Percentiles rank a stretch among this genome's conserved stretches.
These are phyloP conservation scores for sunflower (Helianthus annuus) DNA, from an alignment of 129 eudicot species.

Conservation along the genomic window DNA sequence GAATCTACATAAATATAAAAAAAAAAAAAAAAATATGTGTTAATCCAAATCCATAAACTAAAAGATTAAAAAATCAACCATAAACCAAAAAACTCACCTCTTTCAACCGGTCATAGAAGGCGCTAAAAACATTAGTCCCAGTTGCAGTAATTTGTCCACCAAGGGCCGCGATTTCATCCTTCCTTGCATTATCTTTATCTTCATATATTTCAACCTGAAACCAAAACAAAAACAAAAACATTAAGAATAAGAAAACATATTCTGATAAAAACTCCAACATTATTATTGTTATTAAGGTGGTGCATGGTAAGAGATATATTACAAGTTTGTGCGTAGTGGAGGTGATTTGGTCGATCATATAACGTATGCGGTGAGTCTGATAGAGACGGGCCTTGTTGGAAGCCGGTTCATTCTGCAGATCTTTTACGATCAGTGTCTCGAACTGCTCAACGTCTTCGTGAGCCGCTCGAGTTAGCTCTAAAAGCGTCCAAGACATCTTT, in stretches of 20 bases:
- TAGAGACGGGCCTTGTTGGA: slow-evolving; percentile 62
- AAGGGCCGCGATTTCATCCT: not conserved
- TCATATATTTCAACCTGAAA: not conserved
- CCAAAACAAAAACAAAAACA: not conserved
- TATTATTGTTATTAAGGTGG: no score
- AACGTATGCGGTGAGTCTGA: slow-evolving; percentile 94
- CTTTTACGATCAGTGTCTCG: slow-evolving; percentile 76
- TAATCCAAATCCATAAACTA: no score
- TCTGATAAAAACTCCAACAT: not conserved
- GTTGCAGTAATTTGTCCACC: slow-evolving; percentile 6
- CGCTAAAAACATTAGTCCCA: not conserved
- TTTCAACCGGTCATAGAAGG: not conserved
- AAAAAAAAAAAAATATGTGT: not conserved
- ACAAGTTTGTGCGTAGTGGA: slow-evolving; percentile 77
- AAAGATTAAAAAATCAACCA: not conserved
- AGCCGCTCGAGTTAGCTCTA: slow-evolving; percentile 82
- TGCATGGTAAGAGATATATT: not conserved
- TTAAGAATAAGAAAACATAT: not conserved
- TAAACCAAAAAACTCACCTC: not conserved
- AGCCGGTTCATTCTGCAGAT: slow-evolving; percentile 63
- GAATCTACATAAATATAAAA: slow-evolving; percentile 47
- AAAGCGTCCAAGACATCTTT: slow-evolving; percentile 83
- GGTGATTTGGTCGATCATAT: slow-evolving; percentile 74
- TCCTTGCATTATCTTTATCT: not conserved
- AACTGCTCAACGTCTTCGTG: slow-evolving; percentile 96